A percentile compares a stretch with the other conserved stretches of the same genome.
phyloP scores from a whole-genome alignment of 75 land plant species.

The Gnetum montanum region DNA sequence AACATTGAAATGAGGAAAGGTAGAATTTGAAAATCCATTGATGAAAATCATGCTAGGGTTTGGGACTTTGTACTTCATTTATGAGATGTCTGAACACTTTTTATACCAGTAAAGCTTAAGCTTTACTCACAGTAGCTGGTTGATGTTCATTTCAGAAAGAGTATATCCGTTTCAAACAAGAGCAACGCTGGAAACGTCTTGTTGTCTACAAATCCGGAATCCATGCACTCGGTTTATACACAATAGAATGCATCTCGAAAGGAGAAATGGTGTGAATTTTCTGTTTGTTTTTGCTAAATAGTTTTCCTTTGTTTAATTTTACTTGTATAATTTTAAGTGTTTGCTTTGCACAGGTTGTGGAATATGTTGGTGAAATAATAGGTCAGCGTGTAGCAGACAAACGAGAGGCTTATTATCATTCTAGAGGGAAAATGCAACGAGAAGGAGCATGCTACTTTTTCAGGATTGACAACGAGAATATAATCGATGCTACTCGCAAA shows the following conservation, averaged over 20 bases:
- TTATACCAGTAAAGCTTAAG: too few species aligned
- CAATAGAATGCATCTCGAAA: conserved; percentile 48
- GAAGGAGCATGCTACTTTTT: conserved; percentile 86
- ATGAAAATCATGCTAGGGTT: too few species aligned
- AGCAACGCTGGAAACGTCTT: conserved; percentile 66
- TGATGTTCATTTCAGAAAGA: conserved; percentile 48
- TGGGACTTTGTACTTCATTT: too few species aligned
- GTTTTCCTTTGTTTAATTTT: too few species aligned
- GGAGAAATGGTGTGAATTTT: conserved; percentile 58
- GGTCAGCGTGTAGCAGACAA: conserved; percentile 86
- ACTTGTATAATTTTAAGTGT: too few species aligned
- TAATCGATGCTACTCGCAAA: conserved; percentile 80
- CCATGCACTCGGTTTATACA: conserved; percentile 85
- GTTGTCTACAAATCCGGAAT: conserved; percentile 78
- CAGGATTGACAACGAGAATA: conserved; percentile 69
- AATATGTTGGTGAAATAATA: conserved; percentile 83
- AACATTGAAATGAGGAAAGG: too few species aligned
- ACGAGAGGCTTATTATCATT: conserved; percentile 62
- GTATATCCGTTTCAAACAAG: conserved; percentile 61
- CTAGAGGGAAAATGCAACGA: conserved; percentile 46
- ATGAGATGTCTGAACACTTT: too few species aligned
- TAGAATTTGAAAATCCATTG: too few species aligned
- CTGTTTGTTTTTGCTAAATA: too few species aligned
- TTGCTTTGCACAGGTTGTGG: conserved; percentile 58
- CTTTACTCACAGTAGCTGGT: too few species aligned